Percentiles rank a stretch among this genome's conserved stretches.
Conservation (phyloP, 768 basidiomycete species). For the Macrolepiota dolichaula region DNA sequence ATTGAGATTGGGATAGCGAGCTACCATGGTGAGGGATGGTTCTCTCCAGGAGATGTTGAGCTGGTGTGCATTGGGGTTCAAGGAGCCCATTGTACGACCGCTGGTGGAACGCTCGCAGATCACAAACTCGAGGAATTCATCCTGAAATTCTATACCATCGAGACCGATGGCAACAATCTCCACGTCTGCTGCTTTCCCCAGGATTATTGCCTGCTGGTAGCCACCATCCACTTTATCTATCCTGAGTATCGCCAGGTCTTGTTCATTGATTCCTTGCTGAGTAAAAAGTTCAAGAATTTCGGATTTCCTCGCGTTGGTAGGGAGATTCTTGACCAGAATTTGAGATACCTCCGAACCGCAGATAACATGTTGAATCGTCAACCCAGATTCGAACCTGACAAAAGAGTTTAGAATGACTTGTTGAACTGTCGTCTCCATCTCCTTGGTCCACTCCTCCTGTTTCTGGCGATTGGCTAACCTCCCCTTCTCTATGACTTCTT, state of each 20-base stretch:
- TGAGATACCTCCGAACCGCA: slow-evolving; percentile 15
- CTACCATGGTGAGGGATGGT: slow-evolving; percentile 43
- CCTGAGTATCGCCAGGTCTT: slow-evolving; percentile 13
- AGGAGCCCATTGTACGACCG: slow-evolving; percentile 37
- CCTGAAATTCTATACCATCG: slow-evolving; percentile 46
- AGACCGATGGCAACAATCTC: slow-evolving; percentile 37
- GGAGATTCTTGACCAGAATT: slow-evolving; percentile 14
- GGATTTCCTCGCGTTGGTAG: slow-evolving; percentile 1
- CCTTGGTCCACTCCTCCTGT: slow-evolving; percentile 8
- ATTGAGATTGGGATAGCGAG: slow-evolving; percentile 31
- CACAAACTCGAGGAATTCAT: slow-evolving; percentile 38
- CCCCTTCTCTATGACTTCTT: neutral
- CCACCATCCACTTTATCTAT: slow-evolving; percentile 21
- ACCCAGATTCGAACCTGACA: slow-evolving; percentile 21
- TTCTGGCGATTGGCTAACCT: neutral
- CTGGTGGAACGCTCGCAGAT: slow-evolving; percentile 33
- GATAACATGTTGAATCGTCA: slow-evolving; percentile 8
- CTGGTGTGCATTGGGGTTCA: slow-evolving; percentile 28
- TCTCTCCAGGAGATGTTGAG: slow-evolving; percentile 50
- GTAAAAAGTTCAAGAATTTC: slow-evolving; percentile 15
- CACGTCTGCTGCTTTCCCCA: slow-evolving; percentile 39
- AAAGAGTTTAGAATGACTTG: slow-evolving; percentile 14
- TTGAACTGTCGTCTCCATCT: slow-evolving; percentile 6
- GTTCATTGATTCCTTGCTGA: slow-evolving; percentile 9
- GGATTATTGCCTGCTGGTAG: slow-evolving; percentile 36